phyloP scores from a whole-genome alignment of 495 filamentous ascomycete species.

The Penicillium crystallinum region DNA sequence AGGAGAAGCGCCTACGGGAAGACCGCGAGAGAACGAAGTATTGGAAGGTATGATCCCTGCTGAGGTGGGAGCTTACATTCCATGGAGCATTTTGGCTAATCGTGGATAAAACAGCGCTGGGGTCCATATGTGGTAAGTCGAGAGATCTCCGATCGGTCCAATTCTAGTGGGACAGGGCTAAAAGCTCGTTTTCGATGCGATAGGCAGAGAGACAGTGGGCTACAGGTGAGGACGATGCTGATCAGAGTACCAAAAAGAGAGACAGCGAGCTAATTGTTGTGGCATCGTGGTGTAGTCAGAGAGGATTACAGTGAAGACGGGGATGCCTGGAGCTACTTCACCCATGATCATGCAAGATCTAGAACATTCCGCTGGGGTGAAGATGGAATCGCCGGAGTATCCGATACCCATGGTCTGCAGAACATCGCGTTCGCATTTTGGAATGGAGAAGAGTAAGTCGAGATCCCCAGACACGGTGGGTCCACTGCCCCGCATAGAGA shows the following conservation, averaged over 20 bases:
- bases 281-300: conserved; percentile 53
- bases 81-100: neutral
- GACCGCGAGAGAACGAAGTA: conserved; percentile 64
- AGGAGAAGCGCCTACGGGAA: conserved; percentile 84
- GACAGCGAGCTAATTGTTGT: conserved; percentile 20
- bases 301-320: conserved; percentile 89
- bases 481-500: neutral
- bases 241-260: conserved; percentile 1
- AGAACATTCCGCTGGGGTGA: conserved; percentile 92
- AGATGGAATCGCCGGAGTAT: conserved; percentile 95
- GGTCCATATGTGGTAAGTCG: conserved; percentile 47
- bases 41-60: conserved; percentile 1
- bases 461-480: neutral
- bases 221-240: conserved; percentile 55
- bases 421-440: conserved; percentile 95
- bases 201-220: conserved; percentile 75
- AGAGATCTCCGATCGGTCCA: neutral
- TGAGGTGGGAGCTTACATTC: neutral
- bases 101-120: conserved; percentile 58
- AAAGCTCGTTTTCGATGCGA: neutral
- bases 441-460: conserved; percentile 87
- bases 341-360: conserved; percentile 84
- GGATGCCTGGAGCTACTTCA: conserved; percentile 96
- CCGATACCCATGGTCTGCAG: conserved; percentile 80
- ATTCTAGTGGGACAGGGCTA: neutral